These are phyloP conservation scores for Aspergillus brunneoviolaceus DNA, from an alignment of 2,329 filamentous ascomycete genomes.

Conservation along the genomic window DNA sequence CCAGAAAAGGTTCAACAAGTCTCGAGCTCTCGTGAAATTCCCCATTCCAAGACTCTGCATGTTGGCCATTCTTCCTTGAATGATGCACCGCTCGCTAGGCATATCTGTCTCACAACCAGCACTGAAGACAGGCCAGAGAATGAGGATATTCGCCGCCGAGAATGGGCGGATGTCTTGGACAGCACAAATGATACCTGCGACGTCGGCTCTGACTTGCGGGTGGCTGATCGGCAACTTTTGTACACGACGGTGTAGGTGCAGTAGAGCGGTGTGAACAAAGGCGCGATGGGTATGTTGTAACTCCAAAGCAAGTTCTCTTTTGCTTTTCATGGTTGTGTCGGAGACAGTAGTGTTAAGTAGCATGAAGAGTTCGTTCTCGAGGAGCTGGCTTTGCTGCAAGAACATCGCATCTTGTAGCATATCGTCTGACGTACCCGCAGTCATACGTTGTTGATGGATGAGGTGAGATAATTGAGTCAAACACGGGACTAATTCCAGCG, in stretches of 20 bases:
- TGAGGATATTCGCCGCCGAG: conserved; percentile 30
- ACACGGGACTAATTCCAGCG: conserved; percentile 27
- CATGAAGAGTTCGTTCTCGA: conserved; percentile 15
- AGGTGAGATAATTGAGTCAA: conserved; percentile 24
- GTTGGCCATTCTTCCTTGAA: conserved; percentile 27
- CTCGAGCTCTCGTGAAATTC: conserved; percentile 28
- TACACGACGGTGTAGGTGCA: conserved; percentile 31
- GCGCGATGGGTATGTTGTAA: conserved; percentile 25
- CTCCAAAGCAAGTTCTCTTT: conserved; percentile 17
- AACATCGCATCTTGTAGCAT: not conserved
- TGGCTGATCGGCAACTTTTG: conserved; percentile 20
- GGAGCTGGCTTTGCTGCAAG: conserved; percentile 4
- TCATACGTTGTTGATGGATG: conserved; percentile 7
- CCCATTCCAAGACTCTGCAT: conserved; percentile 31
- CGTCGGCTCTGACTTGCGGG: conserved; percentile 20
- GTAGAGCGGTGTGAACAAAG: conserved; percentile 29
- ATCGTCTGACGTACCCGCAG: not conserved
- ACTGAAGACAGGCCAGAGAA: conserved; percentile 36
- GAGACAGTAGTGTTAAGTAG: conserved; percentile 13
- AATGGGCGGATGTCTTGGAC: conserved; percentile 19
- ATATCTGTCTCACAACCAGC: conserved; percentile 30
- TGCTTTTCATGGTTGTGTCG: not conserved
- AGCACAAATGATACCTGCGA: conserved; percentile 21
- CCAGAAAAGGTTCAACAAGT: conserved; percentile 25
- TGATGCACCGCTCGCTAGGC: conserved; percentile 15